These are phyloP conservation scores for Soucietia sequanensis DNA, from an alignment of 805 yeast genomes.

Conservation along the genomic window DNA sequence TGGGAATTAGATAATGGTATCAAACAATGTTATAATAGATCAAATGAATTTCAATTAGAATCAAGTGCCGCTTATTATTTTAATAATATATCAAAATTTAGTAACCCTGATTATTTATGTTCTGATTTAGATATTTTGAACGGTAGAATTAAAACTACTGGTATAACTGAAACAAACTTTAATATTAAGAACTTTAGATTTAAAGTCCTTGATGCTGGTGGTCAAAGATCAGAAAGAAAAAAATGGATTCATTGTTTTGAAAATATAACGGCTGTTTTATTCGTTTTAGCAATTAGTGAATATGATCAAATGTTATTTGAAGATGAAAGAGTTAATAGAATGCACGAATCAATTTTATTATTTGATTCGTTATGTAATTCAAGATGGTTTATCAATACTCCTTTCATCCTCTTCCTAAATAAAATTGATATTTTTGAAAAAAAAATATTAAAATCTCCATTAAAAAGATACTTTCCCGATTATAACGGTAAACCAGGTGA, in stretches of 20 bases:
- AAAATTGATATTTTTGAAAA: conserved; percentile 79
- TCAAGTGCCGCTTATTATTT: conserved; percentile 81
- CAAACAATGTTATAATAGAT: conserved; percentile 50
- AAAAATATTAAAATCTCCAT: conserved; percentile 65
- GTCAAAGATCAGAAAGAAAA: conserved; percentile 86
- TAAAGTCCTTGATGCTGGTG: conserved; percentile 92
- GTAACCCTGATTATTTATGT: conserved; percentile 64
- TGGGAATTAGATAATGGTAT: conserved; percentile 77
- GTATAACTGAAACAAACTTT: conserved; percentile 86
- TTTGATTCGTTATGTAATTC: conserved; percentile 85
- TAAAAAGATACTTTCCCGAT: conserved; percentile 74
- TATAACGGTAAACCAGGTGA: conserved; percentile 63
- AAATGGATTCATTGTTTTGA: conserved; percentile 97
- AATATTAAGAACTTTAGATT: conserved; percentile 61
- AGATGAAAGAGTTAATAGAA: conserved; percentile 83
- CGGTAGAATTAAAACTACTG: conserved; percentile 94
- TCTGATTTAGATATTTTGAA: conserved; percentile 79
- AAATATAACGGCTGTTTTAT: conserved; percentile 81
- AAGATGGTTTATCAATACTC: conserved; percentile 79
- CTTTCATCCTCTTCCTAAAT: conserved; percentile 85
- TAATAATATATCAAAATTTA: conserved; percentile 65
- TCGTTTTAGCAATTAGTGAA: conserved; percentile 87
- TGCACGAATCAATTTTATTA: conserved; percentile 84
- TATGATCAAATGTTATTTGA: conserved; percentile 91
- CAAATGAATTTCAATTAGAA: conserved; percentile 83